Percentiles rank a stretch among this genome's conserved stretches.
Evolutionary conservation across 1,139 yeast species (phyloP).

Genomic region (Geotrichum citri-aurantii): DNA sequence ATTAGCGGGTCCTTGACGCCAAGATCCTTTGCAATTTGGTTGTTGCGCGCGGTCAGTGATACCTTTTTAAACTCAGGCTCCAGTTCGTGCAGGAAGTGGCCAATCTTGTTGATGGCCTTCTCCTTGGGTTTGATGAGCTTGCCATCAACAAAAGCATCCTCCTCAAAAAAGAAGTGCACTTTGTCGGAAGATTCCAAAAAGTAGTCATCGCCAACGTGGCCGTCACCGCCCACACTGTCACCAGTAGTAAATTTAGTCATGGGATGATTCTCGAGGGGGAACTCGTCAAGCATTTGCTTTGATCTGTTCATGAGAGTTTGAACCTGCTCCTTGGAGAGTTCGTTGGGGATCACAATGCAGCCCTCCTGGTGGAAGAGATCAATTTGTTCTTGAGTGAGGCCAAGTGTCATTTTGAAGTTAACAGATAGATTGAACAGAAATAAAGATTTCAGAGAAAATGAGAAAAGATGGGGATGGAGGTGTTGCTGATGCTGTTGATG

Average conservation of each 20-base stretch:
- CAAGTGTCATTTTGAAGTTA: slow-evolving; percentile 20
- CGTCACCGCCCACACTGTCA: slow-evolving; percentile 41
- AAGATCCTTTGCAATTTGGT: slow-evolving; percentile 48
- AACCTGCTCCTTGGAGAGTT: slow-evolving; percentile 43
- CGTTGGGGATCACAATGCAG: slow-evolving; percentile 54
- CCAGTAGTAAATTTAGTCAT: slow-evolving; percentile 65
- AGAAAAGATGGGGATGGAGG: background rate
- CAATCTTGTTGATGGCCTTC: slow-evolving; percentile 66
- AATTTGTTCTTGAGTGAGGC: slow-evolving; percentile 32
- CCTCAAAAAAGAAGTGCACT: slow-evolving; percentile 64
- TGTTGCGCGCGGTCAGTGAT: slow-evolving; percentile 50
- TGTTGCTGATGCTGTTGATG: too few relatives aligned
- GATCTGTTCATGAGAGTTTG: slow-evolving; percentile 42
- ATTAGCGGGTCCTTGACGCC: slow-evolving; percentile 61
- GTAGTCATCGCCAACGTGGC: slow-evolving; percentile 68
- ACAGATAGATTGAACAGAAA: background rate
- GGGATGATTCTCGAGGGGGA: slow-evolving; percentile 60
- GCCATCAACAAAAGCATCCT: slow-evolving; percentile 55
- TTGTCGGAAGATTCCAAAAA: slow-evolving; percentile 67
- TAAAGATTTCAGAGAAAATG: background rate
- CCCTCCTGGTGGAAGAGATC: slow-evolving; percentile 50
- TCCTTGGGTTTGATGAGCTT: slow-evolving; percentile 47
- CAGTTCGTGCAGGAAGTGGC: slow-evolving; percentile 66
- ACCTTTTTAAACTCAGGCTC: slow-evolving; percentile 45
- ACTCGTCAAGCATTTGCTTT: slow-evolving; percentile 42